Evolutionary conservation across 202 grass and related monocot species (phyloP), one percentile per base, ranked within the genome.

Genomic region (Carex arenaria): DNA sequence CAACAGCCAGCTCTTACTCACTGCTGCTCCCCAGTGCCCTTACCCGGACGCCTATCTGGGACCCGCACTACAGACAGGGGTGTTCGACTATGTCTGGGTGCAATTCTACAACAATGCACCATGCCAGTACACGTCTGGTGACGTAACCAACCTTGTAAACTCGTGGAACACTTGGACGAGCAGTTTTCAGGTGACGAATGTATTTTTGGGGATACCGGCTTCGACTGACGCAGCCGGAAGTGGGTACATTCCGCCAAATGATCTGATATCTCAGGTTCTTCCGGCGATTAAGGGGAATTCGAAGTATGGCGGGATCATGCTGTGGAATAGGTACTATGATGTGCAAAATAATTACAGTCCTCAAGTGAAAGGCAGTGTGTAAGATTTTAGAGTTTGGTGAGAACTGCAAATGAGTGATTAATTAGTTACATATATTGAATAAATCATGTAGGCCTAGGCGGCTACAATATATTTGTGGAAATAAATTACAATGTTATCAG

Each of bases 21-120:
- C 88, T 18, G 94, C 94, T 8, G 94, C 92, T 40, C 92, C 92
- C 10, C 94, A 94, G 81, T 97, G 94, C 72, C 81, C 86, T 2
- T 92, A 84, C 65, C 94, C 89, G 0, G 91, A 97, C 28, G 3
- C 83, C 9, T 89, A 80, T 69, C 75, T 91, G 38, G 34, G 84
- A 28, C 47, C 20, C 0, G 88, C 94, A 3, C 82, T 94, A 18
- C 61, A 10, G 51, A 91, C 90, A 13, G 92, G 85, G 0, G 36
- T 92, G 9, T 94, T 97, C 66, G 90, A 97, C 56, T 89, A 75
- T 10, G 89, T 97, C 0, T 93, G 93, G 93, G 89, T 93, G 56
- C 93, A 97, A 66, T 97, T 97, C 81, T 93, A 96, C 85, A 96
- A 96, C 85, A 96, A 96, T 69, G 76, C 76, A 10, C 71, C 40